A percentile compares a stretch with the other conserved stretches of the same genome.
These are phyloP conservation scores for Pseudevernia furfuracea DNA, from an alignment of 495 filamentous ascomycete genomes.

Conservation along the genomic window DNA sequence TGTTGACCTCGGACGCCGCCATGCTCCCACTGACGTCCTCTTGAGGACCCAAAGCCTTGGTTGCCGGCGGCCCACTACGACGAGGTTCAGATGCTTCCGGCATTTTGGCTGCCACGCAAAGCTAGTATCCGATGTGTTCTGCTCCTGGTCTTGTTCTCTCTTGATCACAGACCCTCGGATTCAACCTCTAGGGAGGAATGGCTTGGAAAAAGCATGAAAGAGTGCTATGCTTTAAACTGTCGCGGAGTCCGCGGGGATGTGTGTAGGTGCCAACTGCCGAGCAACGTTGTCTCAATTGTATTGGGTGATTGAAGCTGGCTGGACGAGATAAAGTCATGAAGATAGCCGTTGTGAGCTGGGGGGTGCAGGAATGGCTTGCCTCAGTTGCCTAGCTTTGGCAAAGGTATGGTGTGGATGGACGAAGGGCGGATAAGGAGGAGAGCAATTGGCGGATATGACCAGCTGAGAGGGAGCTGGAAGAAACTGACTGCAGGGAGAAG, in stretches of 20 bases:
- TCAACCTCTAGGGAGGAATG: neutral
- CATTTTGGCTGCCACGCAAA: slow-evolving; percentile 4
- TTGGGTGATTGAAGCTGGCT: neutral
- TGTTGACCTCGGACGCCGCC: slow-evolving; percentile 2
- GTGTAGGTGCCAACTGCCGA: neutral
- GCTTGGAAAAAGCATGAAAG: neutral
- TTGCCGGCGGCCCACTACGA: slow-evolving; percentile 3
- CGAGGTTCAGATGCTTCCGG: slow-evolving; percentile 7
- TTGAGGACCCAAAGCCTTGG: slow-evolving; percentile 2
- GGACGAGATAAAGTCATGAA: neutral
- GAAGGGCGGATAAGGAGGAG: slow-evolving; percentile 11
- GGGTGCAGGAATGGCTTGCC: slow-evolving; percentile 15
- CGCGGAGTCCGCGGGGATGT: neutral
- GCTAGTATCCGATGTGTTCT: neutral
- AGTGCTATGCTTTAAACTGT: neutral
- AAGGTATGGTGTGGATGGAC: neutral
- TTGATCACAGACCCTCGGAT: neutral
- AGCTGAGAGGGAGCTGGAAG: slow-evolving; percentile 14
- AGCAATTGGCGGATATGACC: slow-evolving; percentile 9
- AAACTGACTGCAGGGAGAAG: slow-evolving; percentile 7
- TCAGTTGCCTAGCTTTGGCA: neutral
- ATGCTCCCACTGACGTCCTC: neutral
- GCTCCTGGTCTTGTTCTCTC: neutral
- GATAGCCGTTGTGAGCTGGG: slow-evolving; percentile 6
- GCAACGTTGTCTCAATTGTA: slow-evolving; percentile 1